phyloP scores from a whole-genome alignment of 192 early-diverging fungal species.

The Borealophlyctis nickersoniae region DNA sequence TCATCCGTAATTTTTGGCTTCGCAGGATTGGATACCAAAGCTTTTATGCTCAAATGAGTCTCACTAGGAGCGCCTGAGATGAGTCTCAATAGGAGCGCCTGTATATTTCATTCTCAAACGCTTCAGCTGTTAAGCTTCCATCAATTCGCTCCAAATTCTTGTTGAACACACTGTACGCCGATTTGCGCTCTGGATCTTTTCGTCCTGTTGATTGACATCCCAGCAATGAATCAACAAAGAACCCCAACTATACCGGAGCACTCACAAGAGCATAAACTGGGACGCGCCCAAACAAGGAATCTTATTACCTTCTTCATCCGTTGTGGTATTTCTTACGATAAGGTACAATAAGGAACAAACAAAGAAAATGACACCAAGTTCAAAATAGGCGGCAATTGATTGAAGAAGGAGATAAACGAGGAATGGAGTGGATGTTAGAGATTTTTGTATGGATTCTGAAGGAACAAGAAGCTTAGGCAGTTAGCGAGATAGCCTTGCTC shows the following conservation, averaged over 20 bases:
- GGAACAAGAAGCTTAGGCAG: too few relatives aligned
- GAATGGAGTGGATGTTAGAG: not conserved
- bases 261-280: too few relatives aligned
- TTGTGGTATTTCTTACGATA: not conserved
- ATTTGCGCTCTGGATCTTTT: not conserved
- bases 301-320: not conserved
- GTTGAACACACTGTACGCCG: constrained; percentile 7
- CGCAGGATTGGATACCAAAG: too few relatives aligned
- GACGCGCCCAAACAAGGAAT: constrained; percentile 4
- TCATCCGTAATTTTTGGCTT: too few relatives aligned
- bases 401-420: not conserved
- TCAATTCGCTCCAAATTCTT: not conserved
- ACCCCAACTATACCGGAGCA: too few relatives aligned
- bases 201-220: too few relatives aligned
- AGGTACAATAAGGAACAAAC: not conserved
- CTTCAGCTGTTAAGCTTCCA: constrained; percentile 7
- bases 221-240: too few relatives aligned
- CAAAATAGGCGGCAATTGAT: not conserved
- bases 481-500: too few relatives aligned
- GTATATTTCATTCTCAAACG: constrained; percentile 11
- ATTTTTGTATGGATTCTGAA: too few relatives aligned
- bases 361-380: constrained; percentile 6
- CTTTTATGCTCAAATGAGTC: too few relatives aligned
- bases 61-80: too few relatives aligned
- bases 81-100: not conserved